Base-by-base conservation (phyloP, 768 basidiomycete genomes). In the Trametes cubensis region DNA sequence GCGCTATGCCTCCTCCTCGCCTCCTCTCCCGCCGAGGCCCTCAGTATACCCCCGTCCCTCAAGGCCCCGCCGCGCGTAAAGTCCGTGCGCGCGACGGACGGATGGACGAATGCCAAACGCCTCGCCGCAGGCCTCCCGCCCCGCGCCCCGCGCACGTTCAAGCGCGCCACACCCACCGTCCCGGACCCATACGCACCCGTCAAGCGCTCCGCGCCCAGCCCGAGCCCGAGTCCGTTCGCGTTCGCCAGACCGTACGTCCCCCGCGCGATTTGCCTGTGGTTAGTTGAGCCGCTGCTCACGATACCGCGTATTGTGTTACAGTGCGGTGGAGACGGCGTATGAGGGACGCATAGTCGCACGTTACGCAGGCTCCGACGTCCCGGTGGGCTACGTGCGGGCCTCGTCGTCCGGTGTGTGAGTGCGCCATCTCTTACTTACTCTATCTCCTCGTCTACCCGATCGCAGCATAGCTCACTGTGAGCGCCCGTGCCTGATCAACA, bases 91-190 rank as follows among this genome's bases (percentile, higher is more conserved):
- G 21, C 46, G 20, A 7, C 46, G 6, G 41, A 40, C 17, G 23
- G 14, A 6, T 61, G 60, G 57, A 62, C 65, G 14, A 66, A 66
- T 26, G 65, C 58, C 7, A 54, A 66, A 44, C 57, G 65, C 25
- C 60, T 66, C 58, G 61, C 65, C 8, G 61, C 48, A 1, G 61
- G 61, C 18, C 65, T 66, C 23, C 65, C 65, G 25, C 65, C 65
- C 20, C 61, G 49, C 18, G 58, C 61, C 4, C 65, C 65, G 38
- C 58, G 58, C 54, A 44, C 34, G 17, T 42, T 44, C 41, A 58
- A 55, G 25, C 58, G 61, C 41, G 57, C 51, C 47, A 58, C 64
- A 11, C 48, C 60, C 42, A 58, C 60, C 25, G 48, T 42, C 26
- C 21, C 48, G 54, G 53, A 46, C 45, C 48, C 55, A 23, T 34